These are phyloP conservation scores for Nannochloris sp. DNA, from an alignment of 139 green algal species.

Conservation along the genomic window DNA sequence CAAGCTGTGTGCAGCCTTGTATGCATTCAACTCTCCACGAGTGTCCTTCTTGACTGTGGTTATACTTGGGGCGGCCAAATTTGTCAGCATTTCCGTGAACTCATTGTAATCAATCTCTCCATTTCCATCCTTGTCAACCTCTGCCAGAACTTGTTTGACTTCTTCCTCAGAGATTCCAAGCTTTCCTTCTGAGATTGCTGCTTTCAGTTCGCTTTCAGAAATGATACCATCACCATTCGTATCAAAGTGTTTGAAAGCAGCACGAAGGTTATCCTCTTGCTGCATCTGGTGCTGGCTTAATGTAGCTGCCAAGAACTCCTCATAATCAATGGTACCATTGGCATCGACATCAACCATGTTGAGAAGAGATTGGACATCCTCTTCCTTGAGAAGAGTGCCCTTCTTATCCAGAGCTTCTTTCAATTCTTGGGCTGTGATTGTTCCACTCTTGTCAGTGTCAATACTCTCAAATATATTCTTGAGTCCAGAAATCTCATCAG, in stretches of 20 bases:
- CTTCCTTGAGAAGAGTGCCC: slow-evolving; percentile 53
- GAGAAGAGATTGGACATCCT: slow-evolving; percentile 70
- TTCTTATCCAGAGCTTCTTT: slow-evolving; percentile 50
- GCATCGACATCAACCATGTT: slow-evolving; percentile 68
- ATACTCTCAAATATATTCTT: slow-evolving; percentile 81
- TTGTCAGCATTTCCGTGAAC: slow-evolving; percentile 61
- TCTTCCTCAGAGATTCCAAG: slow-evolving; percentile 15
- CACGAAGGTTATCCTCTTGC: slow-evolving; percentile 66
- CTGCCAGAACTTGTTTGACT: slow-evolving; percentile 32
- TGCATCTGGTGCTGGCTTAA: slow-evolving; percentile 71
- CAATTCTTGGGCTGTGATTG: slow-evolving; percentile 88
- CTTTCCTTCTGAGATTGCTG: slow-evolving; percentile 31
- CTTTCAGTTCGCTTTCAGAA: slow-evolving; percentile 48
- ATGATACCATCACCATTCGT: slow-evolving; percentile 60
- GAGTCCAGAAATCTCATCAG: slow-evolving; percentile 86
- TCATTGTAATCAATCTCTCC: slow-evolving; percentile 71
- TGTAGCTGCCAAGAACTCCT: slow-evolving; percentile 84
- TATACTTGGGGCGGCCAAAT: neutral
- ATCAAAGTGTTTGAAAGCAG: slow-evolving; percentile 74
- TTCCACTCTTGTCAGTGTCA: slow-evolving; percentile 80
- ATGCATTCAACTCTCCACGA: slow-evolving; percentile 21
- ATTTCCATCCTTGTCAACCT: slow-evolving; percentile 61
- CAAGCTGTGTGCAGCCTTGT: slow-evolving; percentile 17
- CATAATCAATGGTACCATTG: slow-evolving; percentile 84
- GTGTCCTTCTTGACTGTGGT: neutral